A percentile compares a stretch with the other conserved stretches of the same genome.
Conservation (phyloP, 129 eudicot species). For the Helichrysum umbraculigerum region DNA sequence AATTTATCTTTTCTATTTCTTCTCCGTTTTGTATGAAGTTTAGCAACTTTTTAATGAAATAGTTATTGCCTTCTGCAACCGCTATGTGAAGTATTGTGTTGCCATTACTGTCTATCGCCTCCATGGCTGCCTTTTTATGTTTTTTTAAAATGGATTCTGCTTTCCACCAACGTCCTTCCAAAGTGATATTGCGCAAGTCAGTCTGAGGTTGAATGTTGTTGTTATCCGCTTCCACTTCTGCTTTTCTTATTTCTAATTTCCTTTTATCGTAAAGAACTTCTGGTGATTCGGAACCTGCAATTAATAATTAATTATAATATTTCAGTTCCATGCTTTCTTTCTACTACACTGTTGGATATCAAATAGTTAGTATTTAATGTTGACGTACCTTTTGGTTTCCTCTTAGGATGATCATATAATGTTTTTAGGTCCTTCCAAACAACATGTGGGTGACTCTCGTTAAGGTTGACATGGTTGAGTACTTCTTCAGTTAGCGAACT, state of each 20-base stretch:
- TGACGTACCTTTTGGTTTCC: not conserved
- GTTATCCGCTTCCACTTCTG: not conserved
- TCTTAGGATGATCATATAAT: not conserved
- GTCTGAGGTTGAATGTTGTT: not conserved
- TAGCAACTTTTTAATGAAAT: conserved; percentile 3
- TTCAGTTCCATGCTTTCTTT: no score
- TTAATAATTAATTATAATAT: no score
- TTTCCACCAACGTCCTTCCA: conserved; percentile 15
- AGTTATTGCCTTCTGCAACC: conserved; percentile 14
- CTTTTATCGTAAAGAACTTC: no score
- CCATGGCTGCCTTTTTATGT: conserved; percentile 2
- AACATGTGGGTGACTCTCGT: not conserved
- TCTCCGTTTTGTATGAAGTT: not conserved
- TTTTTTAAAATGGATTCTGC: conserved; percentile 13
- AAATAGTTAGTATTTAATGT: not conserved
- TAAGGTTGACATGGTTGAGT: not conserved
- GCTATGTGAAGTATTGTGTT: conserved; percentile 18
- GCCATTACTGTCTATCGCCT: conserved; percentile 2
- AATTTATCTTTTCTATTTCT: conserved; percentile 4
- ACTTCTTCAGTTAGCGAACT: conserved; percentile 15
- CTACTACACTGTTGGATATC: no score
- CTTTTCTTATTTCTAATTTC: no score
- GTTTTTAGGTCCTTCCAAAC: conserved; percentile 20
- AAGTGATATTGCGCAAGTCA: not conserved
- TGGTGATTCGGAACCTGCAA: no score